Percentiles rank a stretch among this genome's conserved stretches.
Conservation (phyloP, 495 filamentous ascomycete genomes). For the Talaromyces liani region DNA sequence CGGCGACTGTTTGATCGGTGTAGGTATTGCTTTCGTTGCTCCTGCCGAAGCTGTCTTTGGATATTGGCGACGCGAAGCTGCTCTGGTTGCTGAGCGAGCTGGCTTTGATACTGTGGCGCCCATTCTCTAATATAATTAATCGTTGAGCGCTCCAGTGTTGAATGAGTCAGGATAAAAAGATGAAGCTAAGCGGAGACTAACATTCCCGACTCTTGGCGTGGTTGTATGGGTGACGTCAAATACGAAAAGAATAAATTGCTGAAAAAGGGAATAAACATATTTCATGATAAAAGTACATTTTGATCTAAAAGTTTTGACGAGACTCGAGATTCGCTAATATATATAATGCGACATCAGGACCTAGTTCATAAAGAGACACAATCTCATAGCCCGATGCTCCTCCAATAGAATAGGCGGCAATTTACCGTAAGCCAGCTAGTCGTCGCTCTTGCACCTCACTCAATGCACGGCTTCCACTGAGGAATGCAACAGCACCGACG, state of each 20-base stretch:
- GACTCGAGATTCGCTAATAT: neutral
- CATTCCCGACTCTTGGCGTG: neutral
- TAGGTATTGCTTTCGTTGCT: constrained; percentile 18
- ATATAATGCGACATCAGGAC: neutral
- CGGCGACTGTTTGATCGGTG: constrained; percentile 16
- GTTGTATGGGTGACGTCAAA: neutral
- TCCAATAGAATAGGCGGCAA: neutral
- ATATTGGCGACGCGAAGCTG: constrained; percentile 47
- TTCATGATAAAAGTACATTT: neutral
- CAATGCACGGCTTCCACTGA: constrained; percentile 87
- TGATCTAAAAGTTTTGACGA: neutral
- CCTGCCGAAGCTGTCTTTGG: constrained; percentile 39
- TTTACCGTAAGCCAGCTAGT: constrained; percentile 69
- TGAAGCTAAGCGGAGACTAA: constrained; percentile 9
- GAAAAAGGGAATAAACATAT: neutral
- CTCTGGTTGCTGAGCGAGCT: constrained; percentile 43
- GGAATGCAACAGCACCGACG: constrained; percentile 62
- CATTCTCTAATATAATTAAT: constrained; percentile 31
- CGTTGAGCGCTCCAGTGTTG: neutral
- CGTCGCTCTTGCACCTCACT: constrained; percentile 86
- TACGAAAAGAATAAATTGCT: neutral
- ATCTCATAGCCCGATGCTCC: neutral
- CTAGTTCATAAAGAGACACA: neutral
- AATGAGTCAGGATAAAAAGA: constrained; percentile 5
- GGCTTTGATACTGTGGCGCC: constrained; percentile 59